A percentile compares a stretch with the other conserved stretches of the same genome.
phyloP scores from a whole-genome alignment of 805 yeast genomes.

The Ogataea polymorpha region DNA sequence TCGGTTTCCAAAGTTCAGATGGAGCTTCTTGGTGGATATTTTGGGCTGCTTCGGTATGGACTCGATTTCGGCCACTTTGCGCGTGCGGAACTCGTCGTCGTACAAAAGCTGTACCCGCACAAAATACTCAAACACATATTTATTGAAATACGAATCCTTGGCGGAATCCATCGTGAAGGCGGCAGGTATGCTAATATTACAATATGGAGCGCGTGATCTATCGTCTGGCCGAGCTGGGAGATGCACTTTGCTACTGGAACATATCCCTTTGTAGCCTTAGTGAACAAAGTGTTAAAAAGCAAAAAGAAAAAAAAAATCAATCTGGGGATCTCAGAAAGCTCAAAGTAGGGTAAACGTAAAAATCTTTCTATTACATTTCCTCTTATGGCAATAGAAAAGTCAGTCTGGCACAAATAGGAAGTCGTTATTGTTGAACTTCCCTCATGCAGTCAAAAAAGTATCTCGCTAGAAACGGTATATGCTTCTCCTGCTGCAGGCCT shows the following conservation, averaged over 20 bases:
- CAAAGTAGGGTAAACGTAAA: slow-evolving; percentile 6
- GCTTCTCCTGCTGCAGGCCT: slow-evolving; percentile 4
- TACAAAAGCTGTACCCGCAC: slow-evolving; percentile 26
- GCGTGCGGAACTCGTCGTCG: slow-evolving; percentile 21
- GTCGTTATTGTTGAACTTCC: slow-evolving; percentile 24
- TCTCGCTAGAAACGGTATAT: neutral
- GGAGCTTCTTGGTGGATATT: slow-evolving; percentile 18
- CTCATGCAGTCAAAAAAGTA: slow-evolving; percentile 37
- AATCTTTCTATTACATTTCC: slow-evolving; percentile 5
- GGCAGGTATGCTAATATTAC: neutral
- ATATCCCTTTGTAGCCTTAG: neutral
- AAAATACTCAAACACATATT: slow-evolving; percentile 26
- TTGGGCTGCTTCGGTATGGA: slow-evolving; percentile 21
- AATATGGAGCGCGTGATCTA: neutral
- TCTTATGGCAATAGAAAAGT: neutral
- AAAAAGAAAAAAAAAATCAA: slow-evolving; percentile 6
- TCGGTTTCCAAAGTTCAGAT: slow-evolving; percentile 23
- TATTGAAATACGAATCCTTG: slow-evolving; percentile 14
- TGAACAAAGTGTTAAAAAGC: slow-evolving; percentile 1
- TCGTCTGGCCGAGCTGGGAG: neutral
- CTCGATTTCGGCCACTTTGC: slow-evolving; percentile 20
- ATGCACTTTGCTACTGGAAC: neutral
- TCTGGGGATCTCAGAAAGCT: slow-evolving; percentile 7
- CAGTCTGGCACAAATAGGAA: neutral
- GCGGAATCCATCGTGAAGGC: slow-evolving; percentile 1